Evolutionary conservation across 2,329 filamentous ascomycete species (phyloP), one percentile per base, ranked within the genome.

Genomic region (Pezizomycotina sp.): DNA sequence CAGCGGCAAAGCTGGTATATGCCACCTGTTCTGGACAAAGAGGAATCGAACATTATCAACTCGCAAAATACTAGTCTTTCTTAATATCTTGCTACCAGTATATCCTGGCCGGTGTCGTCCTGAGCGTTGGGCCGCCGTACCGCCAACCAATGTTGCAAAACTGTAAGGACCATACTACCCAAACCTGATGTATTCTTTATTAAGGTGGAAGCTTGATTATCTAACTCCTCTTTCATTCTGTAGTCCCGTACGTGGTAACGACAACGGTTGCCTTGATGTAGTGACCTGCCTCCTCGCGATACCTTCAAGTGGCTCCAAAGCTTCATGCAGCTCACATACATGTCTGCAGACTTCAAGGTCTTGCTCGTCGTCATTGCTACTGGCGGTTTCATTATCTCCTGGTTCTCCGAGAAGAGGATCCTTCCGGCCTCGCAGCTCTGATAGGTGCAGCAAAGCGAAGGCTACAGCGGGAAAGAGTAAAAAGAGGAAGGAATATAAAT

Each of bases 41-140:
- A 92, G 19, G 77, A 89, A 52, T 77, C 78, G 15, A 92, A 89
- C 53, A 77, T 84, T 34, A 68, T 77, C 51, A 95, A 95, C 57
- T 92, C 82, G 6, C 79, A 95, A 52, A 95, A 98, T 52, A 92
- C 86, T 0, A 74, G 78, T 0, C 62, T 98, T 98, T 98, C 61
- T 60, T 95, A 19, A 64, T 84, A 4, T 91, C 79, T 2, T 93
- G 83, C 56, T 95, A 84, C 52, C 84, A 95, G 55, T 98, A 98
- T 56, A 91, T 92, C 23, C 65, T 93, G 14, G 79, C 82, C 0
- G 89, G 81, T 3, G 67, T 95, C 24, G 77, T 95, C 1, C 65
- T 98, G 19, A 92, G 78, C 50, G 81, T 89, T n/a, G 91, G 89
- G 1, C 74, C 71, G 21, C 89, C 89, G 1, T 98, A 92, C 60